Conservation (phyloP, 2,329 filamentous ascomycete genomes). For the Botrytis cinerea region DNA sequence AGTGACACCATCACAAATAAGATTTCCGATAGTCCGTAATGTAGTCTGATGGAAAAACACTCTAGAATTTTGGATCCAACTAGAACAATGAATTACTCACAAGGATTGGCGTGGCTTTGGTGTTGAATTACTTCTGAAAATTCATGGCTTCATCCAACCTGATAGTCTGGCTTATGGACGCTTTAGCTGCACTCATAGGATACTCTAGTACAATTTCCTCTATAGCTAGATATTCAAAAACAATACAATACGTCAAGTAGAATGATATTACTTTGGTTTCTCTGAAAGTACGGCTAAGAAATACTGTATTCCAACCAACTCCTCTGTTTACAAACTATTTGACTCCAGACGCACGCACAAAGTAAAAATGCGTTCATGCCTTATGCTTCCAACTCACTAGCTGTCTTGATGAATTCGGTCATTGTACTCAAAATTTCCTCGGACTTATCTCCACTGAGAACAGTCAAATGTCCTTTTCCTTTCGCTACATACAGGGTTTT, state of each 20-base stretch:
- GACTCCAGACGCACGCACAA: background rate
- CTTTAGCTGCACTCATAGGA: background rate
- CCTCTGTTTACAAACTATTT: background rate
- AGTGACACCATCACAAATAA: background rate
- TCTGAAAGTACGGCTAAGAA: background rate
- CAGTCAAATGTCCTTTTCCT: slow-evolving; percentile 38
- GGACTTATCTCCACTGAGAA: slow-evolving; percentile 35
- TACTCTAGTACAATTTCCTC: background rate
- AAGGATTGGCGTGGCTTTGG: too few species aligned
- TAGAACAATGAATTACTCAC: background rate
- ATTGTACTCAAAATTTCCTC: slow-evolving; percentile 29
- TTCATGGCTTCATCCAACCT: background rate
- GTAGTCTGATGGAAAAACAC: background rate
- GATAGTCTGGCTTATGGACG: background rate
- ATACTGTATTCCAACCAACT: background rate
- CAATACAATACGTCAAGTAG: background rate
- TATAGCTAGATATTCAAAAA: background rate
- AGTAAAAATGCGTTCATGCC: background rate
- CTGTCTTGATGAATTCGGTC: background rate
- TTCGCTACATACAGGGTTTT: slow-evolving; percentile 35
- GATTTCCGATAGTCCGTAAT: background rate
- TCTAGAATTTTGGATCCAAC: background rate
- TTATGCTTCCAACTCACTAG: background rate
- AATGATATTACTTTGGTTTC: background rate
- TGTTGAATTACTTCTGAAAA: background rate